A percentile compares a stretch with the other conserved stretches of the same genome.
Evolutionary conservation across 257 asterid genomes (phyloP).

Genomic region (Primulina eburnea): DNA sequence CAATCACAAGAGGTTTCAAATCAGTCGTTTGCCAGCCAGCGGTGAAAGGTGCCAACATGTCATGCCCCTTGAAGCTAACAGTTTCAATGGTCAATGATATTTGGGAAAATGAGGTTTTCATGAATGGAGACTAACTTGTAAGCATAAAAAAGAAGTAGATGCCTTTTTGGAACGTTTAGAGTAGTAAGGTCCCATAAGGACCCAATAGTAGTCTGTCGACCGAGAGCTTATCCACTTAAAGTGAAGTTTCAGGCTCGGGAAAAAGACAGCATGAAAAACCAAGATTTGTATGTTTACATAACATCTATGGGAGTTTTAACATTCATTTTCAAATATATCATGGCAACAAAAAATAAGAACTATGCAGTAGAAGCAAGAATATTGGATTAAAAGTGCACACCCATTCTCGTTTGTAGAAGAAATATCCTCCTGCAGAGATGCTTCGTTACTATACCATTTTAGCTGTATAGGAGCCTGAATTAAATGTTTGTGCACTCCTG

Average conservation of each 20-base stretch:
- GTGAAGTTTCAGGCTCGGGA: neutral
- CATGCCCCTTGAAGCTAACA: slow-evolving; percentile 79
- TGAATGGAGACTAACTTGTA: neutral
- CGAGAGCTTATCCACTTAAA: neutral
- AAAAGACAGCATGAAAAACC: neutral
- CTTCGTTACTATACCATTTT: slow-evolving; percentile 45
- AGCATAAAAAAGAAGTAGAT: neutral
- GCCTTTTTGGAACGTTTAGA: neutral
- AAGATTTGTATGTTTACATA: neutral
- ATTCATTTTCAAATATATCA: neutral
- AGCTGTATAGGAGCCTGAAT: slow-evolving; percentile 23
- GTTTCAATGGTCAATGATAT: slow-evolving; percentile 12
- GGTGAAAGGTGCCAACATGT: slow-evolving; percentile 95
- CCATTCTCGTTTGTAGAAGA: slow-evolving; percentile 36
- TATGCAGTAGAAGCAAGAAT: neutral
- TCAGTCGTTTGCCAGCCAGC: slow-evolving; percentile 86
- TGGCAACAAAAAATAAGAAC: neutral
- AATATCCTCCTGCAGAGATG: slow-evolving; percentile 46
- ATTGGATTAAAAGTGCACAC: slow-evolving; percentile 30
- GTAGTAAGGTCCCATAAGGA: too few relatives aligned
- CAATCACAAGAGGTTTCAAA: slow-evolving; percentile 70
- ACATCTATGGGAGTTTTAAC: neutral
- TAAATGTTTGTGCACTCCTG: slow-evolving; percentile 32
- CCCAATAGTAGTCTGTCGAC: neutral
- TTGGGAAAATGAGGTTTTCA: neutral